Conservation (phyloP, 305 asterid genomes). For the Andrographis paniculata region DNA sequence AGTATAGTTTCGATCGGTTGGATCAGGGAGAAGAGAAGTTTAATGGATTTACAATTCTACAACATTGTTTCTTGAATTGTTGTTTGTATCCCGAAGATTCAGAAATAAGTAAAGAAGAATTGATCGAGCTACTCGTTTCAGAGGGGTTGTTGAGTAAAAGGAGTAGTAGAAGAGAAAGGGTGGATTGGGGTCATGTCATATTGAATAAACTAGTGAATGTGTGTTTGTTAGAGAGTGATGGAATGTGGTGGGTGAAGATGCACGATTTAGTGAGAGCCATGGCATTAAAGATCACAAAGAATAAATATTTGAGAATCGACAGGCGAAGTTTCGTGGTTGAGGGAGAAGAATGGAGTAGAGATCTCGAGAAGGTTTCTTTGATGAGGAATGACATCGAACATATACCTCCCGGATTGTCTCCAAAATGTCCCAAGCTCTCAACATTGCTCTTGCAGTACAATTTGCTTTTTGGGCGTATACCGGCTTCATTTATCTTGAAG, state of each 20-base stretch:
- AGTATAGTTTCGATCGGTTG: conserved; percentile 7
- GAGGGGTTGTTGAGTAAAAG: not conserved
- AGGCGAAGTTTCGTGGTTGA: conserved; percentile 14
- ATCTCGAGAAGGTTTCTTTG: conserved; percentile 11
- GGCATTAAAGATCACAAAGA: conserved; percentile 8
- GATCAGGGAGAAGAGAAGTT: not conserved
- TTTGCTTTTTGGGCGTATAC: not conserved
- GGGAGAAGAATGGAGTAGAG: conserved; percentile 8
- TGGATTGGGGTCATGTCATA: not conserved
- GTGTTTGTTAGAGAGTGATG: not conserved
- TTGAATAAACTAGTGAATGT: conserved; percentile 5
- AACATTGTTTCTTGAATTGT: conserved; percentile 12
- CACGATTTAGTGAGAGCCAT: conserved; percentile 10
- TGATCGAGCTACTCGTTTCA: not conserved
- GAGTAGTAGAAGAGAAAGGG: conserved; percentile 1
- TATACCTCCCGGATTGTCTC: not conserved
- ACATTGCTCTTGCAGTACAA: conserved; percentile 6
- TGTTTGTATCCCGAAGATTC: conserved; percentile 8
- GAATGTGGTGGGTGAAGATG: not conserved
- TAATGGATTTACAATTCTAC: conserved; percentile 1
- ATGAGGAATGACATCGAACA: not conserved
- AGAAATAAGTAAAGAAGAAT: not conserved
- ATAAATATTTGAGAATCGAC: conserved; percentile 10
- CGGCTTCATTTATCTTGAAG: conserved; percentile 5
- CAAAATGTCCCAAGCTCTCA: conserved; percentile 10